Base-by-base conservation (phyloP, 1,139 yeast species). In the Zygosaccharomyces sapae region DNA sequence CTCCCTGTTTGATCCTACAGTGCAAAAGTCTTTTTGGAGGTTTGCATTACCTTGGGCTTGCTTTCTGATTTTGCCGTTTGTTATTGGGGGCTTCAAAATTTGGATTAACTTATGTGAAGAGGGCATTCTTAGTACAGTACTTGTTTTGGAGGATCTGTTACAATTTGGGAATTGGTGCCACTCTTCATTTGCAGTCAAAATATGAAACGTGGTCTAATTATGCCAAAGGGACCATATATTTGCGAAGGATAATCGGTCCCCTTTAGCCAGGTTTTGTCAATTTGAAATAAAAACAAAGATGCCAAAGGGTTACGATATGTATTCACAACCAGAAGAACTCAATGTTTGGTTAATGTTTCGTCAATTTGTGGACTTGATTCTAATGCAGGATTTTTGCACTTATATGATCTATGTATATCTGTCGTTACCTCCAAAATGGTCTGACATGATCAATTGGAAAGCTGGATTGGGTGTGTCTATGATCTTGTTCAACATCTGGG, bases 281-380 rank as follows among this genome's bases (percentile, higher is more conserved):
- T 62, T 70, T 45, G 82, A 79, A 55, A 70, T 86, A 44, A 70
- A 69, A 38, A 72, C 82, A 35, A 88, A 86, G 64, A 77, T 86
- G 77, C 83, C 83, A 6, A 50, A 65, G 7, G 64, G 69, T 36
- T 81, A 80, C 59, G 68, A 76, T 39, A 70, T 81, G 51, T 66
- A 72, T 40, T 60, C 70, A 10, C 70, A 76, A 43, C 96, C 96
- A 1, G 70, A 80, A 47, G 95, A 86, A 62, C 83, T 83, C 69
- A 86, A 86, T 66, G 81, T 92, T 33, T 87, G 96, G 96, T 71
- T 87, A 42, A 65, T 87, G 13, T 87, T 84, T 67, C 75, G 96
- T 52, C 86, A 84, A 63, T 74, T 83, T 46, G 96, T 87, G 18
- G 95, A 87, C 65, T 74, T 87, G 67, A 81, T 87, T 47, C 74